Evolutionary conservation across 352 stramenopile genomes (phyloP), one percentile per base, ranked within the genome.

Genomic region (Pilasporangium apinafurcum): DNA sequence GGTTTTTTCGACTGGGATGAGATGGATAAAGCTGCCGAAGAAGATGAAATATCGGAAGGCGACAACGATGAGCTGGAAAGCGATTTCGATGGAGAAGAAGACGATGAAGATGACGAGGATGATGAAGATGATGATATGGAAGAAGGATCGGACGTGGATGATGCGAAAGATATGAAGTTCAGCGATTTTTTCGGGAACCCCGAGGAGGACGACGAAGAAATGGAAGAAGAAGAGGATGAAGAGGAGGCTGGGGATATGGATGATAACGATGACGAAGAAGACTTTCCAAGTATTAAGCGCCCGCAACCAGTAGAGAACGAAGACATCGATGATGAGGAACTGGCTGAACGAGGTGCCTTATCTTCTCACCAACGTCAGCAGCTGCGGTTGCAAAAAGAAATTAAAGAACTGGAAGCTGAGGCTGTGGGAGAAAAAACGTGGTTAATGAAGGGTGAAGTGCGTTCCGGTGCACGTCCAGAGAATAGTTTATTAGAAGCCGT

Each of bases 401-500:
- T 97, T 47, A 73, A 82, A 32, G 64, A 91, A 36, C 60, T 96
- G 35, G 88, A 97, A 52, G 55, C 91, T 29, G 71, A 93, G 51
- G 74, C 93, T 14, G 65, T 97, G n/a, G 68, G 78, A 4, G 89
- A 97, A 45, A 98, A 97, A 58, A 87, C 87, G 24, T 98, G 92
- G 92, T 56, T 84, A 61, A 80, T 98, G 60, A 95, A 89, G 50
- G 92, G 92, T 51, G 92, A 98, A 62, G 78, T 93, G 21, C 84
- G 75, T 36, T 90, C 79, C 0, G 77, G 67, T 10, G 76, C 80
- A 25, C 86, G 90, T 59, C 87, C 90, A 8, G 77, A 95, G 40
- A 96, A 98, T 62, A 97, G 86, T 72, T 77, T 98, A 50, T 59
- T 98, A 16, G 87, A 97, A 52, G 83, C 80, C 0, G 90, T 95